Evolutionary conservation across 2,329 filamentous ascomycete species (phyloP).

Genomic region (Orbilia javanica): DNA sequence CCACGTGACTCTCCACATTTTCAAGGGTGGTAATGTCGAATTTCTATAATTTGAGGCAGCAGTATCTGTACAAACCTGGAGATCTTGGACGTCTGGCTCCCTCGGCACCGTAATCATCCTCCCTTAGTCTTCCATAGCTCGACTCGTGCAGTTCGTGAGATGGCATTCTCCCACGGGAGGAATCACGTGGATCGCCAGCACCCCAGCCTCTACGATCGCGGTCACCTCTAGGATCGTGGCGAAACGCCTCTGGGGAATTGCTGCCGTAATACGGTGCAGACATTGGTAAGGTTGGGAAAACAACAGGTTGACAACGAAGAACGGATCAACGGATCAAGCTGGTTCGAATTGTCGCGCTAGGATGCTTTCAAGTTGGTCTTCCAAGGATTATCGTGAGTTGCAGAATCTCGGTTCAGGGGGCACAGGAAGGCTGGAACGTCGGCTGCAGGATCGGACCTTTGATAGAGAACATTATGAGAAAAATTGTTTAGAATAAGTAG

Average conservation of each 20-base stretch:
- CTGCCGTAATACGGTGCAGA: slow-evolving; percentile 56
- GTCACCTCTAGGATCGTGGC: slow-evolving; percentile 44
- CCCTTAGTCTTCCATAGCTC: slow-evolving; percentile 48
- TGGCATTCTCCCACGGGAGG: slow-evolving; percentile 47
- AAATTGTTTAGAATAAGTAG: slow-evolving; percentile 48
- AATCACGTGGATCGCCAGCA: slow-evolving; percentile 46
- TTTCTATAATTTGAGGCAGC: neutral
- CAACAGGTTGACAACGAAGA: neutral
- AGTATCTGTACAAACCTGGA: slow-evolving; percentile 51
- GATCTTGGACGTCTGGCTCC: slow-evolving; percentile 41
- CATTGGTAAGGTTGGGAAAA: slow-evolving; percentile 23
- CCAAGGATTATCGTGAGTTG: slow-evolving; percentile 22
- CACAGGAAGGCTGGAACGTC: slow-evolving; percentile 10
- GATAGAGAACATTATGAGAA: slow-evolving; percentile 59
- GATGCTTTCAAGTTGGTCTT: slow-evolving; percentile 14
- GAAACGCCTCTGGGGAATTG: slow-evolving; percentile 53
- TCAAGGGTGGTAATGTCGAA: neutral
- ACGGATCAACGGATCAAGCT: neutral
- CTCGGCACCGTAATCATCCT: slow-evolving; percentile 50
- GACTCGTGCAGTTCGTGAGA: slow-evolving; percentile 51
- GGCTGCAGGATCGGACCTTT: slow-evolving; percentile 43
- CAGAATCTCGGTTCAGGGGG: slow-evolving; percentile 14
- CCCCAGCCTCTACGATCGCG: slow-evolving; percentile 51
- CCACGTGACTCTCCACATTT: slow-evolving; percentile 10
- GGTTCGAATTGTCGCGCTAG: slow-evolving; percentile 1